phyloP scores from a whole-genome alignment of 306 rosid species.

The Cicer chorassanicum region DNA sequence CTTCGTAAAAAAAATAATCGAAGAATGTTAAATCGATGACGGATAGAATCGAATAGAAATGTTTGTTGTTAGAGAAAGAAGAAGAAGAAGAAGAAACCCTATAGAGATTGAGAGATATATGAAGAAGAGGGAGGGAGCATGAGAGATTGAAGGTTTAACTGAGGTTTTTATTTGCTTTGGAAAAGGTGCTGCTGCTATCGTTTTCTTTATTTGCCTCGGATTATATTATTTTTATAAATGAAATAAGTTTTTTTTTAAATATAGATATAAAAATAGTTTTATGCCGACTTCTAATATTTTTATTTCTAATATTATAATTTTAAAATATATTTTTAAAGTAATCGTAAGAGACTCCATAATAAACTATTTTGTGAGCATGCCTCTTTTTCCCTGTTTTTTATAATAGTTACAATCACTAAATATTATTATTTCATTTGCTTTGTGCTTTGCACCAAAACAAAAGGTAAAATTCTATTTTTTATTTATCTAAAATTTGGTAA shows the following conservation, averaged over 20 bases:
- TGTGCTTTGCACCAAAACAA: too few species aligned
- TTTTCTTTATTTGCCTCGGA: conserved; percentile 13
- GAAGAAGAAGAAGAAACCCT: conserved; percentile 41
- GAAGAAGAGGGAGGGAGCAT: conserved; percentile 2
- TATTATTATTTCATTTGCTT: too few species aligned
- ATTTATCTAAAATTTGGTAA: too few species aligned
- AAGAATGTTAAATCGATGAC: conserved; percentile 32
- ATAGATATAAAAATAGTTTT: too few species aligned
- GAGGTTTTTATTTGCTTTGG: conserved; percentile 54
- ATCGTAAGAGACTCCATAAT: too few species aligned
- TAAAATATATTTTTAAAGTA: too few species aligned
- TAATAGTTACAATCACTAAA: too few species aligned
- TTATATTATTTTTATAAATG: background rate
- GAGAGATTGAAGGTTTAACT: conserved; percentile 48
- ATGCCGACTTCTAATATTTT: too few species aligned
- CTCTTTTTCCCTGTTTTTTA: too few species aligned
- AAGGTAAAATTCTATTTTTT: too few species aligned
- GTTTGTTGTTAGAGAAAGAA: background rate
- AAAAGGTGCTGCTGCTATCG: background rate
- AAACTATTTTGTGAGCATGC: too few species aligned
- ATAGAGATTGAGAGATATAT: conserved; percentile 19
- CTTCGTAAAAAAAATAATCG: conserved; percentile 25
- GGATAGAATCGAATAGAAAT: conserved; percentile 29
- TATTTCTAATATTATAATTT: too few species aligned
- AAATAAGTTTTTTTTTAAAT: background rate